These are phyloP conservation scores for Chaetomium sp. DNA, from an alignment of 2,329 filamentous ascomycete genomes.

Conservation along the genomic window DNA sequence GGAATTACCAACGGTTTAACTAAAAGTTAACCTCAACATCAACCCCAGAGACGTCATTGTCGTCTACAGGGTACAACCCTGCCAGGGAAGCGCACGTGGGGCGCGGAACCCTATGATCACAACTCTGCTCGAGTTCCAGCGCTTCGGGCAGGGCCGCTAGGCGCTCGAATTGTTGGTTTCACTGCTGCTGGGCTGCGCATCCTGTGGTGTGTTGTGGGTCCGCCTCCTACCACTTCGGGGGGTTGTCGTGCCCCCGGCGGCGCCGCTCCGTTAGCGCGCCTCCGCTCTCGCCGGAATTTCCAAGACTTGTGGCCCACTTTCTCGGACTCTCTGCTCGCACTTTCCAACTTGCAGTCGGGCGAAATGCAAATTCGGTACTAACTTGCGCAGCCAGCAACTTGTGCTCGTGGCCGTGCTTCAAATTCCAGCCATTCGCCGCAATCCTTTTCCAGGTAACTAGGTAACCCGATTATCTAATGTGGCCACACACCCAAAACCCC, in stretches of 20 bases:
- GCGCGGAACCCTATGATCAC: neutral
- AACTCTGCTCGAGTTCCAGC: neutral
- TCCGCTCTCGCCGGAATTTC: neutral
- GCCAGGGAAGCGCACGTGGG: neutral
- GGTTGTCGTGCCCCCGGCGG: neutral
- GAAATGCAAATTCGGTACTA: neutral
- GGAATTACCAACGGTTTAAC: no score
- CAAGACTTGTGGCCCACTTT: neutral
- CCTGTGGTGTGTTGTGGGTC: neutral
- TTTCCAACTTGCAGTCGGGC: neutral
- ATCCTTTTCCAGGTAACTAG: slow-evolving; percentile 14
- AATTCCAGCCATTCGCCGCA: neutral
- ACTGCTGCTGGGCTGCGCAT: neutral
- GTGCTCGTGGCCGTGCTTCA: slow-evolving; percentile 8
- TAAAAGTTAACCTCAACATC: no score
- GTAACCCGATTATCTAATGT: neutral
- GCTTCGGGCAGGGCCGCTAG: neutral
- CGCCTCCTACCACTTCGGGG: neutral
- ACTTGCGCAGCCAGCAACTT: neutral
- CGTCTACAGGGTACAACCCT: no score
- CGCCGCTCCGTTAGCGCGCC: neutral
- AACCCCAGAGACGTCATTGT: neutral
- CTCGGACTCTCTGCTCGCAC: neutral
- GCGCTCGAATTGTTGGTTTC: slow-evolving; percentile 4
- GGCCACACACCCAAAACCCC: neutral